Evolutionary conservation across 2,329 filamentous ascomycete species (phyloP), one percentile per base, ranked within the genome.

Genomic region (Calonectria multiphialidica): DNA sequence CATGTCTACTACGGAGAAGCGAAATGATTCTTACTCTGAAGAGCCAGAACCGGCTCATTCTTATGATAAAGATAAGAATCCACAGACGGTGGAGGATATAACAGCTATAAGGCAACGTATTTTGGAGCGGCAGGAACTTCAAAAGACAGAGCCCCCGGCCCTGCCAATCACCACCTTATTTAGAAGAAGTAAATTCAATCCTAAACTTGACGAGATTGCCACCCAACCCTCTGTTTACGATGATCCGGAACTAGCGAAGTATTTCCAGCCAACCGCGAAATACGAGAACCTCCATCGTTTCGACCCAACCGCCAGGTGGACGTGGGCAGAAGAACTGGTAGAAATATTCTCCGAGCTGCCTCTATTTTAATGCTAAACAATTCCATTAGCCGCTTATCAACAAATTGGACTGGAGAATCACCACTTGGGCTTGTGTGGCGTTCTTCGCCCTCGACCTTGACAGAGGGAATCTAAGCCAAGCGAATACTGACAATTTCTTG

Each of bases 401-500:
- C n/a, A 85, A 84, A 75, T 81, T 85, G 7, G 84, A 86, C 70
- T 75, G 78, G 37, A 78, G 83, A 44, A 87, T 88, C 66, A 86
- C 87, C 81, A 66, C 84, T 13, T 88, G 84, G 83, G 81, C 83
- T 1, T 87, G 87, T 47, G 76, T 88, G 65, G 87, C 75, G 64
- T 79, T 80, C 66, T 76, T 81, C 50, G 80, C 78, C 9, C 83
- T 90, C 37, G 88, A 90, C 68, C 80, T 89, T 4, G 87, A 88
- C 62, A 81, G 87, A 1, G 84, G 85, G 9, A 89, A 88, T 71
- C 78, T 89, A 16, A 59, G 76, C 2, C 86, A 89, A 72, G 87
- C 87, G 0, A 70, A 88, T 42, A 85, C 87, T 0, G 86, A 88
- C 73, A 86, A 87, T 55, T 86, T 89, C 35, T 79, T 89, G 1